These are phyloP conservation scores for Scopulariopsis brevicaulis DNA, from an alignment of 2,329 filamentous ascomycete species.

Conservation along the genomic window DNA sequence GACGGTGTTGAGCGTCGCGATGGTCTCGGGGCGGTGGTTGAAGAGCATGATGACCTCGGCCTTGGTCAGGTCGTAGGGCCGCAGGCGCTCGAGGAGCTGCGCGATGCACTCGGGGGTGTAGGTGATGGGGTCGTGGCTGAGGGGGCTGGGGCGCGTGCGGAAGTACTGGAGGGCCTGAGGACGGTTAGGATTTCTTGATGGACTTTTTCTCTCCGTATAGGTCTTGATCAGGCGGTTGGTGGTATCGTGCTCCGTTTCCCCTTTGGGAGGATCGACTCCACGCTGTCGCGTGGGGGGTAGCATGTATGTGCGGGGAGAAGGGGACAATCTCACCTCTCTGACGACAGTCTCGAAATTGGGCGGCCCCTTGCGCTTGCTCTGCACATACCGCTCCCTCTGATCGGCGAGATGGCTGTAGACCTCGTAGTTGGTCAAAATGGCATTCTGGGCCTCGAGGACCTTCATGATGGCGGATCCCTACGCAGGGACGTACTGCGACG, in stretches of 20 bases:
- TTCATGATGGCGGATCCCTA: constrained; percentile 36
- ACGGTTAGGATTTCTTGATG: not conserved
- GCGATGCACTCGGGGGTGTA: constrained; percentile 42
- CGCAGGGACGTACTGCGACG: not conserved
- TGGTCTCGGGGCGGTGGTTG: constrained; percentile 49
- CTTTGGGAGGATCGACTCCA: not conserved
- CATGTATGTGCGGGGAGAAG: not conserved
- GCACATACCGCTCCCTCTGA: constrained; percentile 39
- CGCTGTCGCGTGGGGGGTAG: not conserved
- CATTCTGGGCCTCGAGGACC: constrained; percentile 60
- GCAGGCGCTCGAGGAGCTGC: constrained; percentile 41
- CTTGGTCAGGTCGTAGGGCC: constrained; percentile 51
- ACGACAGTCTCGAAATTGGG: constrained; percentile 50
- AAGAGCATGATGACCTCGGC: constrained; percentile 58
- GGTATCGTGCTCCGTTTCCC: not conserved
- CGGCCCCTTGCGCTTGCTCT: constrained; percentile 37
- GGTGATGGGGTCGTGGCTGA: constrained; percentile 40
- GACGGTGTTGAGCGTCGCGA: constrained; percentile 47
- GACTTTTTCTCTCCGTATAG: not conserved
- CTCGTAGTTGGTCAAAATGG: constrained; percentile 62
- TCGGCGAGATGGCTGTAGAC: constrained; percentile 55
- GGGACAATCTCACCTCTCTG: constrained; percentile 44
- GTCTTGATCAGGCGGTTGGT: not conserved
- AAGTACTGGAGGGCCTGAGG: constrained; percentile 50
- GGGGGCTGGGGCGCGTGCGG: constrained; percentile 38